Conservation (phyloP, 306 rosid species). For the Glycine soja region DNA sequence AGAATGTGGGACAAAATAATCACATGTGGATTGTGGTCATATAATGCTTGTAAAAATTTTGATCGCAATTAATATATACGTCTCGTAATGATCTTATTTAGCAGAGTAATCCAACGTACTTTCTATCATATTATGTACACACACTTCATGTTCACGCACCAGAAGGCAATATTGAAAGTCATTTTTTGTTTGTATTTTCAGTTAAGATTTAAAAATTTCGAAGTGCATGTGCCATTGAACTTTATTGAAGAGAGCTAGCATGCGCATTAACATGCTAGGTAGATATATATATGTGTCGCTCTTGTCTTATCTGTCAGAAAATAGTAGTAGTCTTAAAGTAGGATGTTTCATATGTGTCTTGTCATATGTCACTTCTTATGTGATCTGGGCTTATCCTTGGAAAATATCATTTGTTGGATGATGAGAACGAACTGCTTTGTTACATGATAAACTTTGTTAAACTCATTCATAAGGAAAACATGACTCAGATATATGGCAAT, state of each 20-base stretch:
- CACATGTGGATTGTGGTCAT: conserved; percentile 10
- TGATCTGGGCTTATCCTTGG: neutral
- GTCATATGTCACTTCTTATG: neutral
- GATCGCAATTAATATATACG: neutral
- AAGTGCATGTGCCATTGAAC: neutral
- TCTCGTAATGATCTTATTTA: neutral
- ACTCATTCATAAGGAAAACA: neutral
- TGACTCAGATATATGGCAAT: too few species aligned
- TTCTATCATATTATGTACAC: neutral
- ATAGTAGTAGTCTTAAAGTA: neutral
- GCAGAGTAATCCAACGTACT: neutral
- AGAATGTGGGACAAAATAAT: neutral
- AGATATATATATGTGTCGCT: neutral
- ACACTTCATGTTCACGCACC: too few species aligned
- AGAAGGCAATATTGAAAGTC: neutral
- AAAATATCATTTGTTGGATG: neutral
- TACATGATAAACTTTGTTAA: neutral
- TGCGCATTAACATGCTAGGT: neutral
- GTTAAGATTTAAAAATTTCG: neutral
- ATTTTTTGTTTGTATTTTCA: neutral
- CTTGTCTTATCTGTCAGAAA: neutral
- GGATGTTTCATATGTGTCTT: neutral
- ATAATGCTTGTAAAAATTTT: neutral
- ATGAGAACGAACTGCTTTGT: neutral
- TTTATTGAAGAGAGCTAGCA: neutral